phyloP scores from a whole-genome alignment of 2,329 filamentous ascomycete species.

The Aspergillus sp. region DNA sequence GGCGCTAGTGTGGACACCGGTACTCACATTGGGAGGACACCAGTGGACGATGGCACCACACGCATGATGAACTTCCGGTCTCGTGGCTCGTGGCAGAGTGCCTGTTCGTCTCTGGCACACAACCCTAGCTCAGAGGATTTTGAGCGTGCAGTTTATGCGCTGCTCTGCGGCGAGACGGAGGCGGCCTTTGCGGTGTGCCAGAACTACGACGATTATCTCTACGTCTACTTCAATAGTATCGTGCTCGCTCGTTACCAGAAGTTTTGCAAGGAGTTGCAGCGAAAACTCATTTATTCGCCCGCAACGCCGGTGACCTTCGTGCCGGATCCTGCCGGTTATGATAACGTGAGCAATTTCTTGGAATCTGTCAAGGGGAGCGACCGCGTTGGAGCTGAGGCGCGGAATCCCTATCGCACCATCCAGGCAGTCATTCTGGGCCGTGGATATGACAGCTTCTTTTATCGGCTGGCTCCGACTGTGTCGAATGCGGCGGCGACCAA shows the following conservation, averaged over 20 bases:
- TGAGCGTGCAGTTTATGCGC: conserved; percentile 81
- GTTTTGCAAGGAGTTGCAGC: conserved; percentile 45
- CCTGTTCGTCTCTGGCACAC: conserved; percentile 41
- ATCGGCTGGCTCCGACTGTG: conserved; percentile 33
- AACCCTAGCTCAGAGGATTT: conserved; percentile 64
- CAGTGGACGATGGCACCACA: conserved; percentile 29
- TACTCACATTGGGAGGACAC: conserved; percentile 20
- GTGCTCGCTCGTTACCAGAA: conserved; percentile 70
- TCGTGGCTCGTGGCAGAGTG: conserved; percentile 31
- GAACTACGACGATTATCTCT: conserved; percentile 79
- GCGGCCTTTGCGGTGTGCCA: conserved; percentile 69
- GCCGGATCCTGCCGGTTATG: conserved; percentile 46
- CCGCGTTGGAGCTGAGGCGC: conserved; percentile 30
- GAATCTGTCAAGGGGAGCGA: conserved; percentile 28
- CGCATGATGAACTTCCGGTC: conserved; percentile 36
- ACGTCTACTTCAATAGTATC: conserved; percentile 79
- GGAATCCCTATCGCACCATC: conserved; percentile 38
- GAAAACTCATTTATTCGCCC: conserved; percentile 45
- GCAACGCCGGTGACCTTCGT: conserved; percentile 47
- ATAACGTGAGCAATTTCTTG: conserved; percentile 32
- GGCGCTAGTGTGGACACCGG: conserved; percentile 39
- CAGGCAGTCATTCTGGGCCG: conserved; percentile 37
- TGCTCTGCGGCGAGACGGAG: conserved; percentile 75
- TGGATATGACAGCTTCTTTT: conserved; percentile 35
- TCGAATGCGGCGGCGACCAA: conserved; percentile 25